Percentiles rank a stretch among this genome's conserved stretches.
phyloP scores from a whole-genome alignment of 805 yeast genomes.

The fission yeast (Schizosaccharomyces pombe) region ASM294v3 CU329670.1:3898501-3899000 shows the following conservation, averaged over 20 bases:
- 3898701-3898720: constrained; percentile 86
- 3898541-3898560: too few relatives aligned
- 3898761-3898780: constrained; percentile 68
- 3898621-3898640: neutral
- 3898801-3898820: constrained; percentile 80
- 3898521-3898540: too few relatives aligned
- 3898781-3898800: constrained; percentile 58
- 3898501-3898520: too few relatives aligned
- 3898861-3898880: constrained; percentile 90
- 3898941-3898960: constrained; percentile 27
- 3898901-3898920: constrained; percentile 51
- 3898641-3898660: constrained; percentile 9
- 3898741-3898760: constrained; percentile 73
- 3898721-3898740: constrained; percentile 89
- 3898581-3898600: too few relatives aligned
- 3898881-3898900: constrained; percentile 82
- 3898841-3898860: constrained; percentile 74
- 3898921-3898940: constrained; percentile 78
- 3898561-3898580: too few relatives aligned
- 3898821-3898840: constrained; percentile 58
- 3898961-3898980: constrained; percentile 17
- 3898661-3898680: constrained; percentile 89
- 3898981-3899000: constrained; percentile 58
- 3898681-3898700: constrained; percentile 80
- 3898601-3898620: neutral